Evolutionary conservation across 2,329 filamentous ascomycete species (phyloP).

Genomic region (Arthrinium phaeospermum): DNA sequence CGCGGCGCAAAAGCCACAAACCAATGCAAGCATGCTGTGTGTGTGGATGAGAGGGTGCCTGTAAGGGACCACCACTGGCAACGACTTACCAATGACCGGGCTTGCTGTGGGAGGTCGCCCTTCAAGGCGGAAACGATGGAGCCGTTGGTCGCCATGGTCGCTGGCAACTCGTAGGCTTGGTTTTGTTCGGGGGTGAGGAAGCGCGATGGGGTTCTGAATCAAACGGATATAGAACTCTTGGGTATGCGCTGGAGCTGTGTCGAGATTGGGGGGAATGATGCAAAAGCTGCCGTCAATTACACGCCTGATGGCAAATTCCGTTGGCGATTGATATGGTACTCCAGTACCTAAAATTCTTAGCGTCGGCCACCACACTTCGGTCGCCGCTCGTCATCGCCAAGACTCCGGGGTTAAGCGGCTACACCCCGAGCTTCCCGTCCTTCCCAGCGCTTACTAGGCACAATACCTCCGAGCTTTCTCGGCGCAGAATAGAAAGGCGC

Average conservation of each 20-base stretch:
- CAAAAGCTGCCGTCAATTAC: constrained; percentile 18
- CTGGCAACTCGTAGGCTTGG: not conserved
- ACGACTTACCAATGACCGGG: constrained; percentile 59
- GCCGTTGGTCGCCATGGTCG: constrained; percentile 14
- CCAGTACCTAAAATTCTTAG: constrained; percentile 1
- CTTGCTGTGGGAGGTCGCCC: constrained; percentile 63
- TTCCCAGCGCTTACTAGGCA: not conserved
- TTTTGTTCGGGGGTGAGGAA: not conserved
- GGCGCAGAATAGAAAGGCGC: not conserved
- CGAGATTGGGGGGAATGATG: not conserved
- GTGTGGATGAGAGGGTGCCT: too few relatives aligned
- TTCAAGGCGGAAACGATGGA: constrained; percentile 45
- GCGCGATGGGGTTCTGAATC: not conserved
- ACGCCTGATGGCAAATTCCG: constrained; percentile 18
- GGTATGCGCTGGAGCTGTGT: not conserved
- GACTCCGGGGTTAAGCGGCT: constrained; percentile 6
- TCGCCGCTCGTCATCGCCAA: constrained; percentile 14
- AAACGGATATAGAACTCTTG: not conserved
- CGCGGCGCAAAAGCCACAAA: not conserved
- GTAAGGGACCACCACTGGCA: not conserved
- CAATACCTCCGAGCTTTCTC: not conserved
- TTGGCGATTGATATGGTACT: not conserved
- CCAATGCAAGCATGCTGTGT: not conserved
- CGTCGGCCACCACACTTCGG: not conserved
- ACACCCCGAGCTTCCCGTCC: not conserved